Evolutionary conservation across 768 basidiomycete species (phyloP), one percentile per base, ranked within the genome.

Genomic region (Suillus luteus): DNA sequence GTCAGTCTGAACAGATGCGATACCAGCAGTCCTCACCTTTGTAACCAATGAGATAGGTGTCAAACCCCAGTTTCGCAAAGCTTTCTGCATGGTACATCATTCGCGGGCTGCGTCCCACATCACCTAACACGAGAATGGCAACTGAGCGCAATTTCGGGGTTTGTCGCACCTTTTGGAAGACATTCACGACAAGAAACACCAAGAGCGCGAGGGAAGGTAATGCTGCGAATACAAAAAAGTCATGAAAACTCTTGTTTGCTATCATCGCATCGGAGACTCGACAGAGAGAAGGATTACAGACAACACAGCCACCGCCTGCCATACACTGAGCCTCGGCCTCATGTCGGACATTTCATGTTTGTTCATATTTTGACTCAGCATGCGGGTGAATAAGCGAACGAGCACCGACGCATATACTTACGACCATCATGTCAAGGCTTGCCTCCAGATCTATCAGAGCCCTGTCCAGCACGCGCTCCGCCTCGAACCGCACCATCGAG

Each of bases 71-170:
- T 62, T 88, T 85, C 44, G 93, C 90, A 72, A 99, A 92, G 72
- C 92, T 95, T 73, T 96, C 87, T 0, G 96, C 91, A 70, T 99
- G 97, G 74, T 98, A 98, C 93, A 98, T 96, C 93, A 98, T 99
- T 61, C 97, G 83, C 12, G 97, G 97, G 73, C 92, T 95, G 63
- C 97, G 85, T 1, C 96, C 97, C 55, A 99, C 87, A 78, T 99
- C 97, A 11, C 97, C 97, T 11, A 99, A 82, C 15, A 99, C 97
- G 55, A 99, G 78, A 61, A 99, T 86, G 5, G 88, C 92, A n/a
- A 93, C 91, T 3, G 93, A 87, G 19, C 90, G 88, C 35, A 84
- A 73, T 55, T 79, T 67, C 3, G 77, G 75, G 24, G 65, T 64
- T 48, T 62, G 51, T 22, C n/a, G 67, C 1, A 70, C 66, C 72